These are phyloP conservation scores for Xylariales sp. DNA, from an alignment of 2,329 filamentous ascomycete genomes.

Conservation along the genomic window DNA sequence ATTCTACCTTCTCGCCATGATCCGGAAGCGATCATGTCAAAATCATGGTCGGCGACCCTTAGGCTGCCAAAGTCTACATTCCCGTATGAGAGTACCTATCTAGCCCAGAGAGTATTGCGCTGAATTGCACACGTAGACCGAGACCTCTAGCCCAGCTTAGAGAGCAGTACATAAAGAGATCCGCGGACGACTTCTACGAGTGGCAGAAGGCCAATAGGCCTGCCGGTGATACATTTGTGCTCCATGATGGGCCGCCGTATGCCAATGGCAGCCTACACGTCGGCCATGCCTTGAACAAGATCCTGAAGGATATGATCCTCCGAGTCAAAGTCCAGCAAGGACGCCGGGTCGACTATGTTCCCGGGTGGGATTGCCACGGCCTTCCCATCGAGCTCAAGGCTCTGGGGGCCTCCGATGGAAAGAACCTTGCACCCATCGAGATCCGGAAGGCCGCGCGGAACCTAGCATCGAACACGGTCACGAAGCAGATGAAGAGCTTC, in stretches of 20 bases:
- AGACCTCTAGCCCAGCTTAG: constrained; percentile 46
- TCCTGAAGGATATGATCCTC: constrained; percentile 90
- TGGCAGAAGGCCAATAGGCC: constrained; percentile 68
- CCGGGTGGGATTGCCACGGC: constrained; percentile 97
- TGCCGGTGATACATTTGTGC: constrained; percentile 59
- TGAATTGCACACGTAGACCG: constrained; percentile 34
- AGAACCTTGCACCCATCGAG: constrained; percentile 46
- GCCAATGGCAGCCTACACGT: constrained; percentile 90
- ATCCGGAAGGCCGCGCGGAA: constrained; percentile 61
- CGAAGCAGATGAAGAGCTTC: constrained; percentile 70
- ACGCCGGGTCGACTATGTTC: constrained; percentile 72
- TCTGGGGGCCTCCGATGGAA: constrained; percentile 48
- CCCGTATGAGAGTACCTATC: constrained; percentile 44
- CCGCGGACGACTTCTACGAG: constrained; percentile 80
- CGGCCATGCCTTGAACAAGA: constrained; percentile 94
- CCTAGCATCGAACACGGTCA: constrained; percentile 64
- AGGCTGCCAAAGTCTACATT: constrained; percentile 72
- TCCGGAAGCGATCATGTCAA: constrained; percentile 10
- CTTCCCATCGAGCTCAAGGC: constrained; percentile 96
- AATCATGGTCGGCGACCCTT: constrained; percentile 66
- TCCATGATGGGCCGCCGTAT: constrained; percentile 96
- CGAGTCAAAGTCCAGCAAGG: constrained; percentile 76
- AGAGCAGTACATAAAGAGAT: constrained; percentile 63
- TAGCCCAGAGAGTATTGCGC: constrained; percentile 8
- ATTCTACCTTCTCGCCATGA: constrained; percentile 11